A percentile compares a stretch with the other conserved stretches of the same genome.
Conservation (phyloP, 352 stramenopile genomes). For the Phytophthora capsici region DNA sequence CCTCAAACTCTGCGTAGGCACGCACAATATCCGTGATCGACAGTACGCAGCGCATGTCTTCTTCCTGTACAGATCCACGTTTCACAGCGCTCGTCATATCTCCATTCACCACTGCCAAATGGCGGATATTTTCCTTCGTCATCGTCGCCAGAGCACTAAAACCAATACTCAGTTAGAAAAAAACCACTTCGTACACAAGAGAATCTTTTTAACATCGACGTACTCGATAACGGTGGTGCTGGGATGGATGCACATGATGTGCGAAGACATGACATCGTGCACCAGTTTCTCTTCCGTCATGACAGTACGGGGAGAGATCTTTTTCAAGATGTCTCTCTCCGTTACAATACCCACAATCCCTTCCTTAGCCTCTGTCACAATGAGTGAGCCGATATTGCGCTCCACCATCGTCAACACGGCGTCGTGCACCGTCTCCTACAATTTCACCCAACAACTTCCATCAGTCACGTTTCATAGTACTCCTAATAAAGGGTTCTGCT, state of each 20-base stretch:
- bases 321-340: constrained; percentile 83
- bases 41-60: constrained; percentile 86
- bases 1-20: constrained; percentile 73
- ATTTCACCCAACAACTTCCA: background rate
- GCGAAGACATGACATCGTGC: constrained; percentile 84
- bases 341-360: constrained; percentile 87
- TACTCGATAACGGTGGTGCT: constrained; percentile 85
- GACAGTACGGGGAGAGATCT: constrained; percentile 65
- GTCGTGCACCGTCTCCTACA: constrained; percentile 80
- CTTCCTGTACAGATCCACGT: constrained; percentile 76
- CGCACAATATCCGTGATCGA: constrained; percentile 89
- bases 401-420: constrained; percentile 81
- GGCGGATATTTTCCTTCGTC: constrained; percentile 88
- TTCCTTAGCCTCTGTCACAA: constrained; percentile 74
- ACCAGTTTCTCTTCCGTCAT: constrained; percentile 59
- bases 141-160: constrained; percentile 79
- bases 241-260: constrained; percentile 88
- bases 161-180: background rate
- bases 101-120: constrained; percentile 83
- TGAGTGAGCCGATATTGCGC: constrained; percentile 81
- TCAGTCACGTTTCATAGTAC: constrained; percentile 2
- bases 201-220: constrained; percentile 11
- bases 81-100: constrained; percentile 77
- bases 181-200: background rate
- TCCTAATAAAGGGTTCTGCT: background rate